A percentile compares a stretch with the other conserved stretches of the same genome.
Conservation (phyloP, 495 filamentous ascomycete genomes). For the Cenococcum geophilum region DNA sequence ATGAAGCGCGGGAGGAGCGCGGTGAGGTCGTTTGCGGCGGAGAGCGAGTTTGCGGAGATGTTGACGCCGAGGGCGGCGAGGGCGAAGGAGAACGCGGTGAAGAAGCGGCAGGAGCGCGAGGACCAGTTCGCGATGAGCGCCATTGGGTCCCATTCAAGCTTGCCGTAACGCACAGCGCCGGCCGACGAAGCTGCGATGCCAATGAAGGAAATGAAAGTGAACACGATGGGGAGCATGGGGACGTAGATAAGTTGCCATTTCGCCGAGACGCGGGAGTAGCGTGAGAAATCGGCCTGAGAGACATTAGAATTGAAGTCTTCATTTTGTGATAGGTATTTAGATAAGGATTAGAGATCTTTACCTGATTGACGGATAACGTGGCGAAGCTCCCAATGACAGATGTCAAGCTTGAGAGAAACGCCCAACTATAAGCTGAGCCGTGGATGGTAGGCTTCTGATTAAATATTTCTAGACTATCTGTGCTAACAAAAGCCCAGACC, state of each 20-base stretch:
- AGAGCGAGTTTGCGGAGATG: slow-evolving; percentile 54
- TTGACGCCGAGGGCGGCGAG: slow-evolving; percentile 55
- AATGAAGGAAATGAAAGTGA: slow-evolving; percentile 44
- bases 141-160: slow-evolving; percentile 53
- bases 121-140: slow-evolving; percentile 48
- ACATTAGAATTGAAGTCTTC: not conserved
- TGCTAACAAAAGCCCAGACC: slow-evolving; percentile 47
- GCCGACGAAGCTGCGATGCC: slow-evolving; percentile 36
- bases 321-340: not conserved
- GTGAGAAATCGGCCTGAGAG: slow-evolving; percentile 49
- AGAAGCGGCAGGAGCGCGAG: slow-evolving; percentile 53
- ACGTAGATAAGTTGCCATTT: slow-evolving; percentile 53
- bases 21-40: slow-evolving; percentile 54
- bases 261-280: slow-evolving; percentile 47
- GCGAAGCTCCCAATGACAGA: slow-evolving; percentile 35
- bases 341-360: not conserved
- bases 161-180: slow-evolving; percentile 41
- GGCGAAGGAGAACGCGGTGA: slow-evolving; percentile 48
- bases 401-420: slow-evolving; percentile 29
- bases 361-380: slow-evolving; percentile 35
- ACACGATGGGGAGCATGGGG: slow-evolving; percentile 54
- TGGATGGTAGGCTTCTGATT: slow-evolving; percentile 40
- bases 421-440: slow-evolving; percentile 42
- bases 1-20: slow-evolving; percentile 54
- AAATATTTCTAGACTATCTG: slow-evolving; percentile 46